A percentile compares a stretch with the other conserved stretches of the same genome.
Evolutionary conservation across 2,329 filamentous ascomycete genomes (phyloP).

Genomic region (Domatiomyces catenatus): DNA sequence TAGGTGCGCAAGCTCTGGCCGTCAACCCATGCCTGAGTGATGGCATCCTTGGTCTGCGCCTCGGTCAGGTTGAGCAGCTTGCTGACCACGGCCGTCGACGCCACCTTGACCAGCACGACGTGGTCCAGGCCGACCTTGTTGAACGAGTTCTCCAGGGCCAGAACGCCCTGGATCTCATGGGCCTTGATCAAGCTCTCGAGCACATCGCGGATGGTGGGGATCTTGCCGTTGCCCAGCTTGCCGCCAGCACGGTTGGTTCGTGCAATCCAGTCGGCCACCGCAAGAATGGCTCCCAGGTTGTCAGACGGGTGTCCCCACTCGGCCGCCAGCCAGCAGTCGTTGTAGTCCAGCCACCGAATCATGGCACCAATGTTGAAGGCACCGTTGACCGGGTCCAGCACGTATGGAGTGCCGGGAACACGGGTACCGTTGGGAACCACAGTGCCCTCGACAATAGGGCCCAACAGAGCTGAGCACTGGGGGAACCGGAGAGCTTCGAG

Average conservation of each 20-base stretch:
- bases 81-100: conserved; percentile 81
- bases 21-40: conserved; percentile 95
- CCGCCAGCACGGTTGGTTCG: conserved; percentile 82
- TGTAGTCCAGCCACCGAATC: conserved; percentile 99
- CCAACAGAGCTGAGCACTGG: conserved; percentile 88
- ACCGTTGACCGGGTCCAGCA: conserved; percentile 86
- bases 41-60: conserved; percentile 82
- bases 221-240: conserved; percentile 54
- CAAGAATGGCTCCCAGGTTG: conserved; percentile 92
- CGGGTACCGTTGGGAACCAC: conserved; percentile 80
- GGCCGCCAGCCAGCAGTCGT: conserved; percentile 97
- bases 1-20: conserved; percentile 93
- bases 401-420: conserved; percentile 81
- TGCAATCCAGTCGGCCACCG: conserved; percentile 93
- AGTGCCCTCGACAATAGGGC: conserved; percentile 80
- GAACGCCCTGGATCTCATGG: conserved; percentile 94
- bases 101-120: conserved; percentile 95
- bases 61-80: conserved; percentile 86
- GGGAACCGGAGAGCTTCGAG: conserved; percentile 90
- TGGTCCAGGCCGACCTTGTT: conserved; percentile 98
- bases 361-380: conserved; percentile 99
- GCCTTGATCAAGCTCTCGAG: conserved; percentile 98
- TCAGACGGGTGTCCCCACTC: conserved; percentile 99
- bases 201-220: conserved; percentile 77
- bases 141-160: conserved; percentile 94